These are phyloP conservation scores for Stenocarpella maydis DNA, from an alignment of 2,329 filamentous ascomycete species.

Conservation along the genomic window DNA sequence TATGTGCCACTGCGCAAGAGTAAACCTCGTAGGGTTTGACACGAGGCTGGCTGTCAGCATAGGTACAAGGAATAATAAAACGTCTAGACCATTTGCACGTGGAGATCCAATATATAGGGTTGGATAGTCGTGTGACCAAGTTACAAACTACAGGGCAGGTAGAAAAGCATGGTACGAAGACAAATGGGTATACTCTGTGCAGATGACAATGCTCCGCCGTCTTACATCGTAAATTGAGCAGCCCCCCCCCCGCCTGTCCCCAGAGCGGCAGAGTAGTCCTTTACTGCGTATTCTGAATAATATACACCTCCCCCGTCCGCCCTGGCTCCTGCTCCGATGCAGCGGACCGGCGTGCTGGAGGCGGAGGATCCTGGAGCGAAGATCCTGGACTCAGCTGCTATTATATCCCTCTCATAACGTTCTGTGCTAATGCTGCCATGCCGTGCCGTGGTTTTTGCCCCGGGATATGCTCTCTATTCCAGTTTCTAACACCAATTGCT, in stretches of 20 bases:
- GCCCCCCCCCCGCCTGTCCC: neutral
- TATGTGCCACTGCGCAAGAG: neutral
- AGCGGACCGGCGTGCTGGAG: neutral
- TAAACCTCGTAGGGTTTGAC: neutral
- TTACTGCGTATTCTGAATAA: neutral
- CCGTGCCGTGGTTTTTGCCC: neutral
- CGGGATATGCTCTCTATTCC: neutral
- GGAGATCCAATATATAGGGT: neutral
- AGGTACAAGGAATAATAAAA: neutral
- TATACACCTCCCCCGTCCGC: neutral
- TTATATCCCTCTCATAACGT: neutral
- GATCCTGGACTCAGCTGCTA: neutral
- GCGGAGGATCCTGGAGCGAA: neutral
- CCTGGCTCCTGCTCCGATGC: neutral
- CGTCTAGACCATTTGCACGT: no score
- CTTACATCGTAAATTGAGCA: neutral
- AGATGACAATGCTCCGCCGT: neutral
- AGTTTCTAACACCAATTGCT: constrained; percentile 1
- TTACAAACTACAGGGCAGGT: neutral
- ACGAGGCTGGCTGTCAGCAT: no score
- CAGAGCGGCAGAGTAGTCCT: neutral
- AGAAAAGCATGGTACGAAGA: neutral
- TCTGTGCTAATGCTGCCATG: no score
- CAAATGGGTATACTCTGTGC: neutral
- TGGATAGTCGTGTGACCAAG: neutral